Conservation (phyloP, 2,329 filamentous ascomycete species). For the Ophiocordyceps robertsii region DNA sequence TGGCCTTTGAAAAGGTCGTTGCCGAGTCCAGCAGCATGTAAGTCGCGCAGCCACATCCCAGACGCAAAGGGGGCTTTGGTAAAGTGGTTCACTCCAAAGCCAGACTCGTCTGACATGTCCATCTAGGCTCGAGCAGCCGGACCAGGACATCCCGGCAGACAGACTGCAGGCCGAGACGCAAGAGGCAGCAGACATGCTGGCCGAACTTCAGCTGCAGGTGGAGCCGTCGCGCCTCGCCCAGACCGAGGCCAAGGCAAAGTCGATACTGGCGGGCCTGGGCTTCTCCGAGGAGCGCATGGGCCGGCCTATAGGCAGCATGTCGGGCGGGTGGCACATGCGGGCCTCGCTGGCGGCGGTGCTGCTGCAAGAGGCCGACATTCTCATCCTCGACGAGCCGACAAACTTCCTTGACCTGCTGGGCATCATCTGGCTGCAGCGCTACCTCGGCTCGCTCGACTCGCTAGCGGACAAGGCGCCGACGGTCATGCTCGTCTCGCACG, state of each 20-base stretch:
- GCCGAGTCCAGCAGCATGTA: constrained; percentile 41
- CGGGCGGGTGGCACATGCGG: constrained; percentile 67
- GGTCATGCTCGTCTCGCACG: constrained; percentile 70
- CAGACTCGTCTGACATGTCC: too few relatives aligned
- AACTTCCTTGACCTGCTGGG: constrained; percentile 75
- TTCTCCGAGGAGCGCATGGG: constrained; percentile 51
- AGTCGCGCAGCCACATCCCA: constrained; percentile 7
- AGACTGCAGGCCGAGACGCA: constrained; percentile 51
- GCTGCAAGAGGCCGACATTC: constrained; percentile 59
- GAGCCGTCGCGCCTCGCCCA: constrained; percentile 52
- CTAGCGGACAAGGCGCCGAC: constrained; percentile 44
- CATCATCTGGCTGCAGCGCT: constrained; percentile 72
- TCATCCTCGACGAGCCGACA: constrained; percentile 77
- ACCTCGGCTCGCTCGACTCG: constrained; percentile 42
- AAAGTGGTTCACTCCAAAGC: too few relatives aligned
- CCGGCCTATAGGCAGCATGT: constrained; percentile 50
- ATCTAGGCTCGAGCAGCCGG: constrained; percentile 32
- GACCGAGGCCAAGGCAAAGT: constrained; percentile 52
- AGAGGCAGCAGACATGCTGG: constrained; percentile 55
- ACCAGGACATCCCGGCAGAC: constrained; percentile 41
- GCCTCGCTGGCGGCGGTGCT: constrained; percentile 51
- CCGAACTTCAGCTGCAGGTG: constrained; percentile 53
- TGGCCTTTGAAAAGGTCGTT: constrained; percentile 53
- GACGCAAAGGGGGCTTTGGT: too few relatives aligned
- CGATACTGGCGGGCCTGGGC: constrained; percentile 55